Evolutionary conservation across 176 grass and related monocot genomes (phyloP).

Genomic region (Lolium multiflorum): DNA sequence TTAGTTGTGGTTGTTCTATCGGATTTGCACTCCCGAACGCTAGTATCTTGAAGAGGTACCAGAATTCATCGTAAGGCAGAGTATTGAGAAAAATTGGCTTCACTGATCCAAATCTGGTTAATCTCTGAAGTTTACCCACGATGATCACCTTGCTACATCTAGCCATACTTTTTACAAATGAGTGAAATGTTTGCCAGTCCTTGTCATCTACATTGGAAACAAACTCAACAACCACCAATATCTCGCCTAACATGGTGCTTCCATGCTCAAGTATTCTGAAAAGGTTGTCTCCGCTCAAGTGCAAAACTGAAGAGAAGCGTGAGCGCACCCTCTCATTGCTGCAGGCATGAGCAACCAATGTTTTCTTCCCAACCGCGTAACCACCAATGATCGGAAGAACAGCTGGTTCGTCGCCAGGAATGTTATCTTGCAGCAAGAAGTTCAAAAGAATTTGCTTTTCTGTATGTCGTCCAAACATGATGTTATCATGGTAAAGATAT

Average conservation of each 20-base stretch:
- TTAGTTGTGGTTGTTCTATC: background rate
- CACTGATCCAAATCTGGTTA: background rate
- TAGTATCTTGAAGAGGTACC: constrained; percentile 35
- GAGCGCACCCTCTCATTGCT: background rate
- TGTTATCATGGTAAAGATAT: background rate
- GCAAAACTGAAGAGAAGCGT: background rate
- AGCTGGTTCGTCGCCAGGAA: background rate
- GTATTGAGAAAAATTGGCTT: constrained; percentile 3
- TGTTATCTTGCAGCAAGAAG: background rate
- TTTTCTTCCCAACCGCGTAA: constrained; percentile 20
- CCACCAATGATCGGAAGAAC: background rate
- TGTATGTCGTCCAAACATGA: background rate
- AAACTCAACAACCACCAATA: background rate
- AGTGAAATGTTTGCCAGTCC: background rate
- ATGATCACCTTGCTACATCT: background rate
- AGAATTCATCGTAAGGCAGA: background rate
- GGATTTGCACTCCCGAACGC: constrained; percentile 26
- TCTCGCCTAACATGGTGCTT: background rate
- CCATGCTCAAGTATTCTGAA: background rate
- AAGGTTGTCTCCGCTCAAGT: background rate
- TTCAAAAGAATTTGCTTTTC: background rate
- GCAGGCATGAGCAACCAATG: background rate
- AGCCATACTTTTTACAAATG: background rate
- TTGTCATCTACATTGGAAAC: background rate
- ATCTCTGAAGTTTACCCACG: background rate